phyloP scores from a whole-genome alignment of 2,329 filamentous ascomycete genomes.

The Aureobasidium sp. region DNA sequence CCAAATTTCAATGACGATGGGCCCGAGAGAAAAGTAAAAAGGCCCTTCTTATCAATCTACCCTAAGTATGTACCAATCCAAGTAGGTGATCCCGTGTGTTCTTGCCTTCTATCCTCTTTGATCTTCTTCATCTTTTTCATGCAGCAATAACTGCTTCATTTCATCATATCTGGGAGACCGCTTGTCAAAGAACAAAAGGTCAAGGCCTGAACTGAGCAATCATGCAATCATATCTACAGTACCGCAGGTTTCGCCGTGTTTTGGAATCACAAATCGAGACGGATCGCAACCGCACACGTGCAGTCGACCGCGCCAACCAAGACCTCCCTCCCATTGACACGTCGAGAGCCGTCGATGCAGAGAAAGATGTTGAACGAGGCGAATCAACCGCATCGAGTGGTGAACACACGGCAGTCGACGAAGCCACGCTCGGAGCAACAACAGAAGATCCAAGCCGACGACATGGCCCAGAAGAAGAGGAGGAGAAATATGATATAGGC shows the following conservation, averaged over 20 bases:
- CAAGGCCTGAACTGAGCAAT: background rate
- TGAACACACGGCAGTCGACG: background rate
- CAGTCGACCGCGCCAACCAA: background rate
- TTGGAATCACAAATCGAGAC: conserved; percentile 20
- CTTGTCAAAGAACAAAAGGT: background rate
- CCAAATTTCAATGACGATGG: background rate
- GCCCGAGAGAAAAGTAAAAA: background rate
- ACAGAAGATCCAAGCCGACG: background rate
- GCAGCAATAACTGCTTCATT: background rate
- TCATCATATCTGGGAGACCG: background rate
- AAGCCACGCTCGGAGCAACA: background rate
- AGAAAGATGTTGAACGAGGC: conserved; percentile 1
- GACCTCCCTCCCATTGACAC: background rate
- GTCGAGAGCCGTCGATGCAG: background rate
- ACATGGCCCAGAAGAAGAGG: conserved; percentile 8
- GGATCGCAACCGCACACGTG: conserved; percentile 18
- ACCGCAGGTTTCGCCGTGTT: conserved; percentile 20
- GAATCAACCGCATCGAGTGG: background rate
- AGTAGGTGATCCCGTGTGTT: background rate
- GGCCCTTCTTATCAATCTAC: background rate
- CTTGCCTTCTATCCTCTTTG: background rate
- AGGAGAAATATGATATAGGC: conserved; percentile 6
- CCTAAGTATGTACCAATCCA: background rate
- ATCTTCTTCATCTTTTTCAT: background rate
- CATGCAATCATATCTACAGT: conserved; percentile 28